Conservation (phyloP, 345 rosid genomes). For the Rubroshorea leprosula region DNA sequence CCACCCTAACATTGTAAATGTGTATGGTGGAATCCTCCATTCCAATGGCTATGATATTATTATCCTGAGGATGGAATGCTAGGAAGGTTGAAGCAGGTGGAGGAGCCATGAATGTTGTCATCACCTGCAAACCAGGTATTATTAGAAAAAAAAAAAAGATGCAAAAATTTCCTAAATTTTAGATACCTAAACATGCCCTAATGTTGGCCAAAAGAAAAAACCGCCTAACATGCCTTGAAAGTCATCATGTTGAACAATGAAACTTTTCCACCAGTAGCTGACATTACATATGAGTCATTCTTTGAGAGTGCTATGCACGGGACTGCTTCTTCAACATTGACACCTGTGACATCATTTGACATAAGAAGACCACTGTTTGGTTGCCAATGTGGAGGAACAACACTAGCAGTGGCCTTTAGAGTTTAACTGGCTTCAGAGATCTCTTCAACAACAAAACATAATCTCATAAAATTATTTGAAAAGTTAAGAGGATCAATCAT, state of each 20-base stretch:
- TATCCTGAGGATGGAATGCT: constrained; percentile 36
- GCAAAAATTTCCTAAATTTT: neutral
- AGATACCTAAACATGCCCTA: neutral
- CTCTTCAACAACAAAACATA: neutral
- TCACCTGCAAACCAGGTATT: constrained; percentile 16
- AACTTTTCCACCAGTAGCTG: constrained; percentile 87
- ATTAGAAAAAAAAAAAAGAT: neutral
- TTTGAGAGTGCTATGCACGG: constrained; percentile 85
- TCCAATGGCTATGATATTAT: constrained; percentile 36
- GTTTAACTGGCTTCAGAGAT: neutral
- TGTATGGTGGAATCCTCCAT: constrained; percentile 33
- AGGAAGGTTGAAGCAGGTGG: constrained; percentile 31
- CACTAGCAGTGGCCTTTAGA: constrained; percentile 57
- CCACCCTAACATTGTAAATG: constrained; percentile 26
- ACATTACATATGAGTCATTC: constrained; percentile 87
- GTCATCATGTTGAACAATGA: constrained; percentile 92
- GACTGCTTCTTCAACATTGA: constrained; percentile 22
- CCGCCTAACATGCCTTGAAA: constrained; percentile 63
- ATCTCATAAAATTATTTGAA: too few relatives aligned
- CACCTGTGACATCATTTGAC: constrained; percentile 65
- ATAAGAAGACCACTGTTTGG: constrained; percentile 67
- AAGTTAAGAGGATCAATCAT: neutral
- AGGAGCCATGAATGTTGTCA: constrained; percentile 27
- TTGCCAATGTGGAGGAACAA: constrained; percentile 71
- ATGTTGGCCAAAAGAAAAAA: too few relatives aligned